Conservation (phyloP, 352 stramenopile species). For the Bremia lactucae region DNA sequence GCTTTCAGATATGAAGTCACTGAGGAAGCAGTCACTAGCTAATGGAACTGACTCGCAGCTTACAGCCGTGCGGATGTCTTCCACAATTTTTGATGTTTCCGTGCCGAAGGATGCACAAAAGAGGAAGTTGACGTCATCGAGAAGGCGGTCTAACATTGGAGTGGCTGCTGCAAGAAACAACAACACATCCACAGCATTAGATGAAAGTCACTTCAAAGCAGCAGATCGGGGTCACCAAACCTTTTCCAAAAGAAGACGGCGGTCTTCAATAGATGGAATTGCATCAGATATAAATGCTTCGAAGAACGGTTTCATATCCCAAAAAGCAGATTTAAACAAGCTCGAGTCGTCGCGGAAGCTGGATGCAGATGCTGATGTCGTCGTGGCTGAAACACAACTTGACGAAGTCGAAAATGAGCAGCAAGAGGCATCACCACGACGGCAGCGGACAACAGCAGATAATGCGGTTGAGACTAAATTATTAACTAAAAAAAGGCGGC, state of each 20-base stretch:
- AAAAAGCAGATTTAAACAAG: not conserved
- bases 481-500: not conserved
- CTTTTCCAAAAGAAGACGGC: not conserved
- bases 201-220: conserved; percentile 1
- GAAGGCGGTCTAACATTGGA: not conserved
- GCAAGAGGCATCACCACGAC: conserved; percentile 1
- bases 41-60: conserved; percentile 7
- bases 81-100: conserved; percentile 19
- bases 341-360: not conserved
- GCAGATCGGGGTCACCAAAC: not conserved
- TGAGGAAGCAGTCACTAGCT: conserved; percentile 9
- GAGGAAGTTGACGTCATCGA: not conserved
- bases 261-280: not conserved
- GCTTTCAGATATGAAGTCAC: no score
- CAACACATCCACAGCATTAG: conserved; percentile 1
- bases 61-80: conserved; percentile 11
- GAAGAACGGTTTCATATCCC: no score
- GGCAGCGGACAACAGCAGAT: conserved; percentile 2
- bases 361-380: conserved; percentile 1
- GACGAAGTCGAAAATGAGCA: conserved; percentile 4
- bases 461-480: not conserved
- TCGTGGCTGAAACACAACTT: conserved; percentile 10
- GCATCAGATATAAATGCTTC: not conserved
- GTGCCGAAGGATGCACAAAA: not conserved
- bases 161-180: not conserved